Conservation (phyloP, 768 basidiomycete genomes). For the Ephemerocybe angulata region DNA sequence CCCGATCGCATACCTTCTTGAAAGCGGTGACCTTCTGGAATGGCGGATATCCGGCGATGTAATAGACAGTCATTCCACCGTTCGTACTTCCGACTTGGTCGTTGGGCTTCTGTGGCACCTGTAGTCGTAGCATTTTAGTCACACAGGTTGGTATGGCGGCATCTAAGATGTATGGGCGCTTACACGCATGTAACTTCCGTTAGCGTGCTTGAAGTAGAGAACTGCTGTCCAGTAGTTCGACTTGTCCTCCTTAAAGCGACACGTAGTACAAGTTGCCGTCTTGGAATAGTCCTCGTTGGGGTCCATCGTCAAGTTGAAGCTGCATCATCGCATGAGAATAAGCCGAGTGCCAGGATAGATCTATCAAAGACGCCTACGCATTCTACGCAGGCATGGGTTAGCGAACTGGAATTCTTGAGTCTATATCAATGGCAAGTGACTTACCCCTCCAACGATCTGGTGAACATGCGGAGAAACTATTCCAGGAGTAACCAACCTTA, state of each 20-base stretch:
- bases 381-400: not conserved
- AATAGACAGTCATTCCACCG: conserved; percentile 3
- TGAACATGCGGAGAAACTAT: conserved; percentile 1
- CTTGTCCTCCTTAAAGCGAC: conserved; percentile 10
- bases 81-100: conserved; percentile 2
- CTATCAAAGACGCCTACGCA: not conserved
- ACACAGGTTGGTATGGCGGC: not conserved
- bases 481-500: conserved; percentile 2
- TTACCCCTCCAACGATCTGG: conserved; percentile 4
- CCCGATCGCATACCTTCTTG: not conserved
- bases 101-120: conserved; percentile 5
- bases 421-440: not conserved
- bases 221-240: conserved; percentile 12
- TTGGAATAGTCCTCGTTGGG: not conserved
- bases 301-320: conserved; percentile 8
- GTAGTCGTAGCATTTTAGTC: not conserved
- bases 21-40: conserved; percentile 6
- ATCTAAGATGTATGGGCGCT: not conserved
- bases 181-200: conserved; percentile 5
- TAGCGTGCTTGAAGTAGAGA: conserved; percentile 9
- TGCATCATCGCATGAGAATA: not conserved
- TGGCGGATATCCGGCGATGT: conserved; percentile 3
- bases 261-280: conserved; percentile 8
- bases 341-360: not conserved
- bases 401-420: not conserved